Evolutionary conservation across 2,329 filamentous ascomycete species (phyloP).

Genomic region (Diaporthe nobilis): DNA sequence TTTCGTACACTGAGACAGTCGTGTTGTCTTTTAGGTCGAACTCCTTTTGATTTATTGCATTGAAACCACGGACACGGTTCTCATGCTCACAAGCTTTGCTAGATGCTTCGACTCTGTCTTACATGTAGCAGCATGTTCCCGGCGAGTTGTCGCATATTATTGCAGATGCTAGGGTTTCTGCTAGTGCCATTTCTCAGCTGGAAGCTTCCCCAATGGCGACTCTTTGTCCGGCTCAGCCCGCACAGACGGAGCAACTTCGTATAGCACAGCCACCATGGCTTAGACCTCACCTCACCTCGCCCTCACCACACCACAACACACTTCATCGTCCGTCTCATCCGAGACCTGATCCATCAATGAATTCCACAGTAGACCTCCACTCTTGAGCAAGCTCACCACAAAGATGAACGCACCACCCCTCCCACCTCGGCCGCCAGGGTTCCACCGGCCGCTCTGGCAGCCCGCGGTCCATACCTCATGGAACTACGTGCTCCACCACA

Average conservation of each 20-base stretch:
- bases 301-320: not conserved
- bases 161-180: not conserved
- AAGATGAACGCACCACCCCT: constrained; percentile 35
- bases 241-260: constrained; percentile 16
- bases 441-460: constrained; percentile 38
- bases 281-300: constrained; percentile 25
- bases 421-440: constrained; percentile 37
- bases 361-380: not conserved
- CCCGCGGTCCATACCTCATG: constrained; percentile 33
- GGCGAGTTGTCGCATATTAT: not conserved
- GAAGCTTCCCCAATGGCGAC: not conserved
- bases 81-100: not conserved
- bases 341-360: not conserved
- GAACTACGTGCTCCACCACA: constrained; percentile 42
- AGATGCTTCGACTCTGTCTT: not conserved
- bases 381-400: too few species aligned
- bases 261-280: constrained; percentile 26
- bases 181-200: not conserved
- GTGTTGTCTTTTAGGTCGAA: too few species aligned
- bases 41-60: not conserved
- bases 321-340: not conserved
- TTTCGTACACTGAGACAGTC: not conserved
- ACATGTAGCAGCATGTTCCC: not conserved
- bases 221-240: constrained; percentile 14
- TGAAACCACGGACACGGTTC: not conserved